phyloP scores from a whole-genome alignment of 768 basidiomycete genomes.

The Leucocoprinus sp. region DNA sequence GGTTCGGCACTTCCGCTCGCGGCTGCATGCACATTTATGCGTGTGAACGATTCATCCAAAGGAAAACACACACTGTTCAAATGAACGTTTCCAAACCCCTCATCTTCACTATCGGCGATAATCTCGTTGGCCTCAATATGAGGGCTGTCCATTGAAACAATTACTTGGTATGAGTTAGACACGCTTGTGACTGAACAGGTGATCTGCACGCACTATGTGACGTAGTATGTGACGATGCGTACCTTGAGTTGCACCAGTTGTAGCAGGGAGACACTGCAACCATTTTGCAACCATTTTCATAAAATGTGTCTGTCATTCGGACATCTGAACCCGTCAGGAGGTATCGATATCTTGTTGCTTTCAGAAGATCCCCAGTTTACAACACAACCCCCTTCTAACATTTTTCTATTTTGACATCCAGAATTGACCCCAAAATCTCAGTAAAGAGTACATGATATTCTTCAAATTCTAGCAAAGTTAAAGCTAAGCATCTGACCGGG shows the following conservation, averaged over 20 bases:
- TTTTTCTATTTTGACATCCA: no score
- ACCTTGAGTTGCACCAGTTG: no score
- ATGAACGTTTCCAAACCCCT: no score
- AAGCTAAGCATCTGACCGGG: slow-evolving; percentile 4
- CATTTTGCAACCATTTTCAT: no score
- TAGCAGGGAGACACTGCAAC: no score
- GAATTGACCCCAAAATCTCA: no score
- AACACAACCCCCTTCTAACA: neutral
- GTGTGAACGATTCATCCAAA: slow-evolving; percentile 1
- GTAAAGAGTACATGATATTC: no score
- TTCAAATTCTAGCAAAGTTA: neutral
- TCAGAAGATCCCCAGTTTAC: neutral
- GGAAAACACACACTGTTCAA: no score
- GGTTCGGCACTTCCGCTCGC: neutral
- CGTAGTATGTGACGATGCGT: no score
- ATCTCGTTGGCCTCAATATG: slow-evolving; percentile 31
- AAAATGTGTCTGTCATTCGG: no score
- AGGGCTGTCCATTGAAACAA: slow-evolving; percentile 4
- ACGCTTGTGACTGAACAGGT: neutral
- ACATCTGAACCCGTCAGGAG: no score
- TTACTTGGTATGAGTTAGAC: neutral
- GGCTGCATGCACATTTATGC: slow-evolving; percentile 1
- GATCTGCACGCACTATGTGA: neutral
- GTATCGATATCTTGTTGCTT: no score
- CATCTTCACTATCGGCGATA: slow-evolving; percentile 39